Percentiles rank a stretch among this genome's conserved stretches.
Evolutionary conservation across 169 alveolate species (phyloP).

Genomic region (Plasmodium knowlesi): DNA sequence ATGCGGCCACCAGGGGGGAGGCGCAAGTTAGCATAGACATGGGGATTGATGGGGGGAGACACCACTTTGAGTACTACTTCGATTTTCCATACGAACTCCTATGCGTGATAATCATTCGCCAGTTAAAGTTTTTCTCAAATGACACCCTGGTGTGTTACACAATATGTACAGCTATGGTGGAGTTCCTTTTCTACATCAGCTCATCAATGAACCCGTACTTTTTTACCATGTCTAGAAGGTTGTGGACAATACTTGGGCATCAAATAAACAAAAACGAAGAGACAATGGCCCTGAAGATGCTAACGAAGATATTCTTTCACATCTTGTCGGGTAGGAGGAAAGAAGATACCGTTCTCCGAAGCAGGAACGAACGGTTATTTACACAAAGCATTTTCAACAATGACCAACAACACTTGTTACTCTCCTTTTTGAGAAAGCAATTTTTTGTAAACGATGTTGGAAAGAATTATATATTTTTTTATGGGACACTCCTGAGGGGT

Average conservation of each 20-base stretch:
- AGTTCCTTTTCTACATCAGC: conserved; percentile 60
- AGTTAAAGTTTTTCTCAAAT: conserved; percentile 45
- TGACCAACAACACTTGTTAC: conserved; percentile 38
- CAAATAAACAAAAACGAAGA: conserved; percentile 22
- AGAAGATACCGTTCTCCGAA: not conserved
- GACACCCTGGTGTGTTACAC: conserved; percentile 14
- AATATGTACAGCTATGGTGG: conserved; percentile 25
- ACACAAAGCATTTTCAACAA: not conserved
- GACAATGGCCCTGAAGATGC: not conserved
- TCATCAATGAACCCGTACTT: conserved; percentile 54
- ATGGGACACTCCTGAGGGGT: not conserved
- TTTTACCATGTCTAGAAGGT: conserved; percentile 20
- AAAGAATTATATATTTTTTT: conserved; percentile 50
- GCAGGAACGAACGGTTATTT: not conserved
- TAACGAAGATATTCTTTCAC: conserved; percentile 33
- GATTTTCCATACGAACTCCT: conserved; percentile 35
- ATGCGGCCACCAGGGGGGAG: not conserved
- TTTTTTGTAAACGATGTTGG: conserved; percentile 24
- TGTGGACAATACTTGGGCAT: conserved; percentile 24
- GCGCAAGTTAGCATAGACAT: not conserved
- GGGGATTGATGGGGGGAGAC: not conserved
- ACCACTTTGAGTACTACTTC: conserved; percentile 8
- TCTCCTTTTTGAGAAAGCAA: conserved; percentile 57
- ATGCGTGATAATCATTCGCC: conserved; percentile 16
- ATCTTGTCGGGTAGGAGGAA: not conserved